Percentiles rank a stretch among this genome's conserved stretches.
These are phyloP conservation scores for Phyllosticta citriasiana DNA, from an alignment of 2,329 filamentous ascomycete genomes.

Conservation along the genomic window DNA sequence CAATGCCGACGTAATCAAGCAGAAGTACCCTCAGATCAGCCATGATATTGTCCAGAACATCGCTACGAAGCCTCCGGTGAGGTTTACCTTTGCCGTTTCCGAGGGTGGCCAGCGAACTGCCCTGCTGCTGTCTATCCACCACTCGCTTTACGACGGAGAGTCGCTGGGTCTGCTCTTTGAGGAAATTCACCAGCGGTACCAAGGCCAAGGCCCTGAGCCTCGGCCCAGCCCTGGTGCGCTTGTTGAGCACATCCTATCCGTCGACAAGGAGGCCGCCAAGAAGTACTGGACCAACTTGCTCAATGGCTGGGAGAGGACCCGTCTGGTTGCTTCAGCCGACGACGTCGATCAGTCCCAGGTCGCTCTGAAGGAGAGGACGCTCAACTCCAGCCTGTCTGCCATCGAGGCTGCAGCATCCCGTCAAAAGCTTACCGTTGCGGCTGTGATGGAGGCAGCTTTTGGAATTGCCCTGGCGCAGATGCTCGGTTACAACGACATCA, in stretches of 20 bases:
- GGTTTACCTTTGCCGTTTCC: constrained; percentile 15
- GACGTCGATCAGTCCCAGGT: not conserved
- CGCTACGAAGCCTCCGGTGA: constrained; percentile 18
- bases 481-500: constrained; percentile 19
- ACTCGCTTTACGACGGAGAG: constrained; percentile 28
- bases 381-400: constrained; percentile 16
- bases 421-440: constrained; percentile 22
- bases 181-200: constrained; percentile 22
- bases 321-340: constrained; percentile 30
- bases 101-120: constrained; percentile 16
- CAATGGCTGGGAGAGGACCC: constrained; percentile 23
- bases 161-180: constrained; percentile 25
- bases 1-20: constrained; percentile 12
- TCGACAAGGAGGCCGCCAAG: constrained; percentile 18
- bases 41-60: constrained; percentile 12
- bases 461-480: constrained; percentile 25
- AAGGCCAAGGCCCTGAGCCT: constrained; percentile 6
- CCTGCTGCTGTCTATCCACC: constrained; percentile 27
- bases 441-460: constrained; percentile 25
- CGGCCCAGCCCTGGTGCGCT: constrained; percentile 18
- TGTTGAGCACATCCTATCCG: constrained; percentile 19
- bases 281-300: constrained; percentile 20
- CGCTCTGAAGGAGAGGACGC: not conserved
- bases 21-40: constrained; percentile 4
- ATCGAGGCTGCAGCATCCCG: constrained; percentile 19